A percentile compares a stretch with the other conserved stretches of the same genome.
phyloP scores from a whole-genome alignment of 2,329 filamentous ascomycete species.

The Ophiocordyceps camponoti-floridani region DNA sequence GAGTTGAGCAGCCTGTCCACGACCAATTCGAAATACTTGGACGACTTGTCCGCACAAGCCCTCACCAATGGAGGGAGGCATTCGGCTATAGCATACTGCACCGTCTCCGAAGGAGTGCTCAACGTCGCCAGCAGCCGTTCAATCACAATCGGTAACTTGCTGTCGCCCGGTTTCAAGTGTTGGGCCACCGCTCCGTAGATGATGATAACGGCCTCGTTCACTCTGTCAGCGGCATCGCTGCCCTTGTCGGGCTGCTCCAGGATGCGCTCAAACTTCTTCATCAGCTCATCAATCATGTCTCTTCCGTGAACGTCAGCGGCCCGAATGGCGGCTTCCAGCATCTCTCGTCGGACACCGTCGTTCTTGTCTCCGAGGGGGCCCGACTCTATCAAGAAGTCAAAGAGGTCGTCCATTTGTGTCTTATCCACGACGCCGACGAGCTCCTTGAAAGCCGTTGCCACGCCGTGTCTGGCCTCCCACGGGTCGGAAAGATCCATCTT shows the following conservation, averaged over 20 bases:
- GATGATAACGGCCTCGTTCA: constrained; percentile 95
- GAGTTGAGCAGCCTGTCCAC: constrained; percentile 67
- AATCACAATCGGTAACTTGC: constrained; percentile 75
- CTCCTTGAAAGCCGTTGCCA: constrained; percentile 74
- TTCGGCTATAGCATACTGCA: constrained; percentile 90
- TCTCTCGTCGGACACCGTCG: constrained; percentile 60
- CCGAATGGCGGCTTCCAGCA: constrained; percentile 76
- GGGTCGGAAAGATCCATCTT: constrained; percentile 77
- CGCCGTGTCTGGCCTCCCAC: constrained; percentile 82
- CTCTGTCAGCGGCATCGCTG: constrained; percentile 65
- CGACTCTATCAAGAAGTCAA: constrained; percentile 69
- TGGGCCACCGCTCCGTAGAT: constrained; percentile 88
- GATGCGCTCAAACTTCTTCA: constrained; percentile 78
- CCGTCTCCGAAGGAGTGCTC: constrained; percentile 86
- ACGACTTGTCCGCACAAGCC: constrained; percentile 59
- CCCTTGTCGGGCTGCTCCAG: constrained; percentile 74
- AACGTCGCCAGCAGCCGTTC: constrained; percentile 72
- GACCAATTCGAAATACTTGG: constrained; percentile 64
- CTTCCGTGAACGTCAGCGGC: constrained; percentile 72
- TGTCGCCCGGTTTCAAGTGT: constrained; percentile 71
- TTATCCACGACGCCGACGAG: constrained; percentile 54
- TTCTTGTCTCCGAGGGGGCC: constrained; percentile 79
- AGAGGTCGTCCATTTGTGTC: constrained; percentile 54
- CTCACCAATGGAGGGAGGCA: constrained; percentile 84
- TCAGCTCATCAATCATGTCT: constrained; percentile 68